Evolutionary conservation across 106 monocot species (phyloP).

Genomic region (Allium sativum): DNA sequence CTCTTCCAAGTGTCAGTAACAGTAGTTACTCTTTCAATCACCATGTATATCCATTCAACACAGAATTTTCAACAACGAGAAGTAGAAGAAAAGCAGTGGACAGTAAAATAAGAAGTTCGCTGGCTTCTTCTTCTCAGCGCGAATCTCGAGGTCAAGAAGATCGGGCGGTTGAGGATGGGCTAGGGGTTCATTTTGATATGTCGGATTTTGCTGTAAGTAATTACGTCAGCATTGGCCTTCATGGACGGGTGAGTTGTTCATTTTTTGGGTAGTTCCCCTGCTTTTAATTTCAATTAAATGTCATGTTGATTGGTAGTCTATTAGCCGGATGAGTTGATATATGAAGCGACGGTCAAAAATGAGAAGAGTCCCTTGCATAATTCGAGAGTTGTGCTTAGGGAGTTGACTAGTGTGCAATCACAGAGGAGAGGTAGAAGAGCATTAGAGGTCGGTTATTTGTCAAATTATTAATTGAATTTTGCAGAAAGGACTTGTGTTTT

Average conservation of each 20-base stretch:
- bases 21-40: background rate
- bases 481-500: background rate
- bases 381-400: constrained; percentile 77
- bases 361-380: constrained; percentile 53
- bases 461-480: background rate
- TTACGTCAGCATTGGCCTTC: constrained; percentile 75
- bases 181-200: constrained; percentile 48
- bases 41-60: background rate
- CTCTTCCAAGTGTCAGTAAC: background rate
- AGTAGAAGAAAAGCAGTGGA: background rate
- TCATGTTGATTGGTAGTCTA: constrained; percentile 8
- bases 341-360: constrained; percentile 71
- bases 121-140: constrained; percentile 1
- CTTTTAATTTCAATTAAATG: background rate
- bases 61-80: no score
- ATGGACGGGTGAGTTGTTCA: constrained; percentile 48
- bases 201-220: constrained; percentile 55
- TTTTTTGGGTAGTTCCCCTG: background rate
- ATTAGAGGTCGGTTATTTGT: constrained; percentile 43
- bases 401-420: constrained; percentile 61
- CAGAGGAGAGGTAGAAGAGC: constrained; percentile 82
- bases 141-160: background rate
- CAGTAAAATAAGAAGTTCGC: constrained; percentile 12
- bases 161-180: constrained; percentile 15
- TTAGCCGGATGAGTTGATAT: constrained; percentile 87